Base-by-base conservation (phyloP, 768 basidiomycete genomes). In the Lentinula sp. region DNA sequence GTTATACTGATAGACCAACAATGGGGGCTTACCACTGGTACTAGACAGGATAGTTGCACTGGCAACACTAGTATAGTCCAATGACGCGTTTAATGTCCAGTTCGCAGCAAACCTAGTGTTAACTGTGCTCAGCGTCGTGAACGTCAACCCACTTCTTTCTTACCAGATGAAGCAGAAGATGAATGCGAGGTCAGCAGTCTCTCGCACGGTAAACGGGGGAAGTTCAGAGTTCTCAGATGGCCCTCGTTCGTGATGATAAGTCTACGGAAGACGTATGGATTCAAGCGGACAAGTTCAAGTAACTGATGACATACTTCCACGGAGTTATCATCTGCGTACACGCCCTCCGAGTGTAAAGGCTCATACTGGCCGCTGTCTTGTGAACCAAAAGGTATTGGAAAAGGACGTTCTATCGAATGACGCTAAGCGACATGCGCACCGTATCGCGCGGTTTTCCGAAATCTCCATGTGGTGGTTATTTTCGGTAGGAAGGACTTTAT, bases 31-130 rank as follows among this genome's bases (percentile, higher is more conserved):
- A 94, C 95, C 94, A 65, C 93, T 95, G 79, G 87, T 95, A 68
- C 88, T 87, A 1, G 91, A 89, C 56, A 97, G 73, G 41, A 98
- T 88, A 4, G 95, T 97, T 18, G 92, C 85, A 71, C 93, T 96
- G 2, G 93, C 92, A n/a, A 98, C 95, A 67, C 88, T 93, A 1
- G 96, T 98, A 70, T 88, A 90, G 35, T 84, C 86, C 49, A 98
- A 79, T 18, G 90, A 80, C 0, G 87, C 88, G 69, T 95, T 97
- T 35, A 96, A 76, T 10, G 86, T 72, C 93, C 95, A 98, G 69
- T 98, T 98, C 12, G 96, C 96, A 41, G 86, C 77, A 68, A 99
- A 97, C 68, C 68, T 69, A 4, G n/a, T 28, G 1, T 48, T 35
- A 8, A 50, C 9, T 52, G 4, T n/a, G 23, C 18, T 10, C 3